These are phyloP conservation scores for Aspergillus leporis DNA, from an alignment of 495 filamentous ascomycete genomes.

Conservation along the genomic window DNA sequence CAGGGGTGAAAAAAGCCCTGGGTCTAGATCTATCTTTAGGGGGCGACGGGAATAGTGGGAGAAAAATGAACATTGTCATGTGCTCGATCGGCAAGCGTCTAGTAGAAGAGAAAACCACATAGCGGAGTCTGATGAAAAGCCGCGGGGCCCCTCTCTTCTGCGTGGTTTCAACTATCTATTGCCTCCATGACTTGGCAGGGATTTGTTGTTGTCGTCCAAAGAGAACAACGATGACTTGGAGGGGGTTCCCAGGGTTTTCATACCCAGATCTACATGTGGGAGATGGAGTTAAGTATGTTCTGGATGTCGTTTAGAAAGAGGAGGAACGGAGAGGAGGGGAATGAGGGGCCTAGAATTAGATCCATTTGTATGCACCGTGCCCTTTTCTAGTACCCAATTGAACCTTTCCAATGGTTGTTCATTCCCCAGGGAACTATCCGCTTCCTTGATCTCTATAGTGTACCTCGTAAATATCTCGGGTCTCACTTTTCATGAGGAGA, in stretches of 20 bases:
- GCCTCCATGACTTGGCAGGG: background rate
- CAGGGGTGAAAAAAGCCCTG: conserved; percentile 25
- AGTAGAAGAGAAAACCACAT: conserved; percentile 4
- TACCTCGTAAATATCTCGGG: too few relatives aligned
- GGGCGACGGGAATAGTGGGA: conserved; percentile 19
- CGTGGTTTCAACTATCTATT: background rate
- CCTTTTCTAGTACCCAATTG: too few relatives aligned
- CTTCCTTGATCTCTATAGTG: background rate
- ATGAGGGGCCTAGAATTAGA: background rate
- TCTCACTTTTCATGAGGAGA: background rate
- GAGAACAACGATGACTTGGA: background rate
- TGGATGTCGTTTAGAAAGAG: background rate
- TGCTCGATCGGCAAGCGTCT: conserved; percentile 37
- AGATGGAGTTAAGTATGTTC: background rate
- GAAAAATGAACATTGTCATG: conserved; percentile 44
- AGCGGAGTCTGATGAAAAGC: conserved; percentile 7
- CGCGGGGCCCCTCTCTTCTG: conserved; percentile 17
- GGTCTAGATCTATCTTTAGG: conserved; percentile 31
- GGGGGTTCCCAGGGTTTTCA: background rate
- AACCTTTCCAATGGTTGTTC: background rate
- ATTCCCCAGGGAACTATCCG: background rate
- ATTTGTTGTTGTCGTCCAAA: background rate
- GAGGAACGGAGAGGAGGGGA: background rate
- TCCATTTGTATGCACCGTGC: background rate
- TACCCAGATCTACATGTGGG: background rate